Conservation (phyloP, 1,139 yeast species). For the Candida tropicalis region DNA sequence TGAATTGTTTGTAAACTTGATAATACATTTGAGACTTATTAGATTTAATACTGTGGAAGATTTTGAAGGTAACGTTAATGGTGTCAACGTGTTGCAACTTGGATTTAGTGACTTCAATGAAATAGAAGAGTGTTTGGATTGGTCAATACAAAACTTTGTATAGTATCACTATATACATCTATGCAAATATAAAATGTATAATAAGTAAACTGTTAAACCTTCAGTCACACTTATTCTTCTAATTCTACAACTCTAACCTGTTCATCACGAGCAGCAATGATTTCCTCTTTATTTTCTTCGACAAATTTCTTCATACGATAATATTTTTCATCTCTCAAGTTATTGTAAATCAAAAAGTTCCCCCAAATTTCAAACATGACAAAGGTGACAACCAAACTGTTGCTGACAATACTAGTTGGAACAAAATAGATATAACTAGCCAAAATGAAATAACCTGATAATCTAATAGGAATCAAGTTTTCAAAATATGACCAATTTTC, state of each 20-base stretch:
- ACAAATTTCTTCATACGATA: slow-evolving; percentile 41
- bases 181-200: background rate
- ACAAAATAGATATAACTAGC: slow-evolving; percentile 47
- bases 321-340: slow-evolving; percentile 64
- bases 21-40: slow-evolving; percentile 35
- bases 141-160: slow-evolving; percentile 52
- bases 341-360: slow-evolving; percentile 62
- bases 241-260: slow-evolving; percentile 28
- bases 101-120: slow-evolving; percentile 62
- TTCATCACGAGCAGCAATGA: slow-evolving; percentile 31
- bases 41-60: slow-evolving; percentile 33
- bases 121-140: slow-evolving; percentile 64
- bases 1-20: slow-evolving; percentile 44
- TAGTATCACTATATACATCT: slow-evolving; percentile 15
- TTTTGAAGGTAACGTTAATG: slow-evolving; percentile 34
- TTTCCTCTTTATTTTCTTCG: slow-evolving; percentile 39
- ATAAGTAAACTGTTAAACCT: background rate
- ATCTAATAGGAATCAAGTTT: slow-evolving; percentile 67
- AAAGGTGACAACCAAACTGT: slow-evolving; percentile 62
- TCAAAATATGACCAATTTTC: slow-evolving; percentile 62
- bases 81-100: slow-evolving; percentile 44
- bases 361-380: slow-evolving; percentile 74
- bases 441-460: slow-evolving; percentile 55
- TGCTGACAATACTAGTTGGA: slow-evolving; percentile 50
- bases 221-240: slow-evolving; percentile 4